Base-by-base conservation (phyloP, 441 rosid species). In the Raphanus hybrid region DNA sequence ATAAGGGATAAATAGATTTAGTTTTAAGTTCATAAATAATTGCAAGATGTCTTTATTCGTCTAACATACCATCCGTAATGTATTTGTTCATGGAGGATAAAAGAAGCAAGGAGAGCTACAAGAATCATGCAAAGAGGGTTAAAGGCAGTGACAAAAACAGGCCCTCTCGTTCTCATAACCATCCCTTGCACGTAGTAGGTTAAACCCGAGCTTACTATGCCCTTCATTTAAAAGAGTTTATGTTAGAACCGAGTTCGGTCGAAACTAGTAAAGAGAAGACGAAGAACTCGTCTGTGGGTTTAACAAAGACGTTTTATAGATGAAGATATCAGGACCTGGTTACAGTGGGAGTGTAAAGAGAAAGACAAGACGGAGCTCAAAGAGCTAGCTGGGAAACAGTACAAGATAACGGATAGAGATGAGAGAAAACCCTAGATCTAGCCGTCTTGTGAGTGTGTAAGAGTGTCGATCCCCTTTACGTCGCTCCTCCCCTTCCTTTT, bases 121-220 rank as follows among this genome's bases (percentile, higher is more conserved):
- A 88, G 83, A 70, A 91, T 82, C 97, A 89, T 90, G 82, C 97
- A 87, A 0, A 93, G 87, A 64, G 97, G 94, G 76, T 87, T 87
- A 71, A 90, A 90, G 10, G 90, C 85, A 2, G 97, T 90, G 15
- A 85, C 88, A 23, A 89, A 92, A 5, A 87, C 94, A 0, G 90
- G 93, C 0, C 91, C 93, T 84, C 87, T 89, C 5, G 87, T 83
- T 76, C 81, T 86, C 92, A 86, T 81, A 66, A 91, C 94, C 6
- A 85, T 73, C 0, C 92, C 91, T 92, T 90, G 94, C 64, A 89
- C 88, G 41, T 92, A 87, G 69, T 89, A 88, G 0, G 92, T 83
- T 16, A 92, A 75, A 9, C 93, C 93, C 1, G 91, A 90, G 73
- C 86, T 81, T 50, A 89, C 75, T 8, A 90, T 63, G n/a, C 91